Evolutionary conservation across 2,329 filamentous ascomycete genomes (phyloP).

Genomic region (Calycina marina): DNA sequence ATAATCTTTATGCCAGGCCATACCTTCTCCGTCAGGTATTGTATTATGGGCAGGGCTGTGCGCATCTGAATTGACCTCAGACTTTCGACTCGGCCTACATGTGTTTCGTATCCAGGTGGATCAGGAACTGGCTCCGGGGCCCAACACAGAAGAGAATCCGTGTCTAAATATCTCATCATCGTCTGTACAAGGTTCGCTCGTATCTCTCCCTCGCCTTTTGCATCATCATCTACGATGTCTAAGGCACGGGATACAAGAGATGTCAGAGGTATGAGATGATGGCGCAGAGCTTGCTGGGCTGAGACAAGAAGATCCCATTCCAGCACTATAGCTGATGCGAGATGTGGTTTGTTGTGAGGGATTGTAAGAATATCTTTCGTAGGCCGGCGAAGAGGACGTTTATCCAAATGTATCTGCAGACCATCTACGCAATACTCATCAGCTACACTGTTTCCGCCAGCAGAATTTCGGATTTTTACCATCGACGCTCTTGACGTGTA

Average conservation of each 20-base stretch:
- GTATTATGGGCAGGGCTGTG: constrained; percentile 55
- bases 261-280: constrained; percentile 82
- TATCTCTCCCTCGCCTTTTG: constrained; percentile 29
- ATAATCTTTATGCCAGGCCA: constrained; percentile 74
- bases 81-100: constrained; percentile 34
- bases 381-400: constrained; percentile 63
- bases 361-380: constrained; percentile 59
- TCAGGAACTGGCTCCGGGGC: constrained; percentile 40
- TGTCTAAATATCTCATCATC: constrained; percentile 76
- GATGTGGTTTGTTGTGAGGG: constrained; percentile 60
- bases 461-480: constrained; percentile 37
- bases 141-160: constrained; percentile 89
- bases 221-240: constrained; percentile 62
- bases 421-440: constrained; percentile 13
- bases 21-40: constrained; percentile 53
- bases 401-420: constrained; percentile 56
- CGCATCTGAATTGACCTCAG: constrained; percentile 60
- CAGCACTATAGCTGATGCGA: constrained; percentile 72
- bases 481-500: constrained; percentile 50
- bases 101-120: constrained; percentile 29
- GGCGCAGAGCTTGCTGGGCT: constrained; percentile 68
- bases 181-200: constrained; percentile 50
- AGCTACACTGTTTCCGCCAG: neutral
- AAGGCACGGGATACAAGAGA: constrained; percentile 70
- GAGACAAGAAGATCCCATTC: constrained; percentile 86